Base-by-base conservation (phyloP, 148 eudicot species). In the Fallopia convolvulus region DNA sequence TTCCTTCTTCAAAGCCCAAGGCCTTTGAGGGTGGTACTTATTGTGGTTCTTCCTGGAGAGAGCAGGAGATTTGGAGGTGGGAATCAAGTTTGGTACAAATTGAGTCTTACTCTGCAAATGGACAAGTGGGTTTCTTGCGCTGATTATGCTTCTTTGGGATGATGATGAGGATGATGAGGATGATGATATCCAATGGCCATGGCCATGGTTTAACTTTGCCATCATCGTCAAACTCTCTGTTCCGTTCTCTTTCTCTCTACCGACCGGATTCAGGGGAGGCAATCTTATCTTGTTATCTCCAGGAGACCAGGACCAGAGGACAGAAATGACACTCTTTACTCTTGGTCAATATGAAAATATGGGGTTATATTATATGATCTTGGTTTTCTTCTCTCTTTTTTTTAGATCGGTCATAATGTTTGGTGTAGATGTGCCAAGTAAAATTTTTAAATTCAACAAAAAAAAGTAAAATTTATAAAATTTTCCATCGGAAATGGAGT, bases 1-100 rank as follows among this genome's bases (percentile, higher is more conserved):
- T 55, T 30, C 85, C 72, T 78, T 83, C 75, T 76, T 88, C 0
- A 79, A 63, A 41, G 75, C 77, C 83, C 80, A 63, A 68, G 70
- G 70, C 33, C 30, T 26, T 26, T 26, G 30, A 26, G 39, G 46
- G 21, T 3, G 10, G 72, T 17, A 36, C 7, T 33, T 66, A 2
- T 26, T 60, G 13, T 66, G 18, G 20, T 36, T 66, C 72, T 68
- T 68, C 46, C 21, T 36, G 46, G 10, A 36, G 36, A 33, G 17
- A 33, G 21, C 20, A 14, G 20, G 21, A 15, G 72, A 17, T 36
- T 68, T 68, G 44, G 21, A 68, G 71, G 71, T 21, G 66, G 66
- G 71, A 30, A 65, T 32, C 18, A 65, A 65, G 41, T 65, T 65
- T 17, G 72, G 72, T 68, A 17, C 3, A 0, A 13, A 36, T 5